Percentiles rank a stretch among this genome's conserved stretches.
These are phyloP conservation scores for Colletotrichum tofieldiae DNA, from an alignment of 2,329 filamentous ascomycete species.

Conservation along the genomic window DNA sequence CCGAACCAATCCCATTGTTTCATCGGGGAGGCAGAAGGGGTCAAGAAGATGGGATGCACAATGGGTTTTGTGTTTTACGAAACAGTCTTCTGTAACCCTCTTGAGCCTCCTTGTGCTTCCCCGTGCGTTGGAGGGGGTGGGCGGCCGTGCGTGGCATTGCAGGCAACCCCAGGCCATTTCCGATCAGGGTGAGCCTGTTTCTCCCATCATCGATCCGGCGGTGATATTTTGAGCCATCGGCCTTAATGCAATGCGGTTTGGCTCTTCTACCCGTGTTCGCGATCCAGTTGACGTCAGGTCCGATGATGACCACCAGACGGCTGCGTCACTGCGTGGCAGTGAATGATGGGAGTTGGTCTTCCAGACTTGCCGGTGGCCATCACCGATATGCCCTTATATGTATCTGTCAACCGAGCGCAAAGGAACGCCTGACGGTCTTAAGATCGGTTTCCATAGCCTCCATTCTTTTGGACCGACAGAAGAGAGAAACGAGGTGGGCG, in stretches of 20 bases:
- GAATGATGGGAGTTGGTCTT: background rate
- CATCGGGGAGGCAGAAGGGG: constrained; percentile 10
- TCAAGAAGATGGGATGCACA: constrained; percentile 35
- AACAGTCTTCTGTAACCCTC: constrained; percentile 36
- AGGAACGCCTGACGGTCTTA: too few relatives aligned
- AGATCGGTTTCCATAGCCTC: constrained; percentile 8
- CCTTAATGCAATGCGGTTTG: background rate
- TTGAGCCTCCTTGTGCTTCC: constrained; percentile 19
- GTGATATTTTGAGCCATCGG: background rate
- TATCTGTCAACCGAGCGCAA: constrained; percentile 22
- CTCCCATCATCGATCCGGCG: background rate
- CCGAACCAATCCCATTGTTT: constrained; percentile 34
- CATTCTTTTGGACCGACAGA: constrained; percentile 6
- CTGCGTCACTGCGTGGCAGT: constrained; percentile 32
- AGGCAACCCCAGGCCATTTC: constrained; percentile 1
- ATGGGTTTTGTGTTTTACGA: constrained; percentile 34
- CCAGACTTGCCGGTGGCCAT: constrained; percentile 4
- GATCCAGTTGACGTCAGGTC: constrained; percentile 31
- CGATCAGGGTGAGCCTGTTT: background rate
- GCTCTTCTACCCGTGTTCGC: background rate
- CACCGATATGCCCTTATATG: constrained; percentile 32
- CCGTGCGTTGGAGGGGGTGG: constrained; percentile 15
- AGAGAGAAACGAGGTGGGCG: background rate
- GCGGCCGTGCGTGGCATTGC: constrained; percentile 32
- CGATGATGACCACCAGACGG: constrained; percentile 9